phyloP scores from a whole-genome alignment of 2,329 filamentous ascomycete genomes.

The Pseudogymnoascus sp. region DNA sequence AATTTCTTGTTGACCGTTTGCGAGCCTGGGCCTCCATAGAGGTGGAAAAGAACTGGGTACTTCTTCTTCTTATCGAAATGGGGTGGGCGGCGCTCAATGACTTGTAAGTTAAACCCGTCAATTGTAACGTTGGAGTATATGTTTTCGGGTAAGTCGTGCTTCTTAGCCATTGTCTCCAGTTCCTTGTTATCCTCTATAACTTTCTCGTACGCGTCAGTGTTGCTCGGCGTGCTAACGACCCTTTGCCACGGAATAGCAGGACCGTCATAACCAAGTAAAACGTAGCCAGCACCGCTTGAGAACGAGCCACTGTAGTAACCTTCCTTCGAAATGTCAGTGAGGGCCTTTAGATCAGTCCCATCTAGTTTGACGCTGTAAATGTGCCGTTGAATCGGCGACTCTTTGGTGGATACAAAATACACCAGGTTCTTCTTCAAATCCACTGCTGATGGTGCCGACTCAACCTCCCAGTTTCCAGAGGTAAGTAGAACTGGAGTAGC shows the following conservation, averaged over 20 bases:
- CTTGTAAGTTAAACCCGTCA: constrained; percentile 64
- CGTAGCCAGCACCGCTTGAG: constrained; percentile 73
- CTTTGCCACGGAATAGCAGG: constrained; percentile 87
- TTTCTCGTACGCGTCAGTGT: constrained; percentile 55
- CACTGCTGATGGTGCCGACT: constrained; percentile 72
- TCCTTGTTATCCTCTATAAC: constrained; percentile 70
- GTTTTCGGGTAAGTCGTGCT: constrained; percentile 74
- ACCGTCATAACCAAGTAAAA: constrained; percentile 75
- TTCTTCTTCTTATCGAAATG: constrained; percentile 77
- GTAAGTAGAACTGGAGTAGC: constrained; percentile 79
- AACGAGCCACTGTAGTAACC: constrained; percentile 81
- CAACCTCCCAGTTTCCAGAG: constrained; percentile 86
- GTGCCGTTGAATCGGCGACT: constrained; percentile 82
- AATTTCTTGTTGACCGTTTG: constrained; percentile 80
- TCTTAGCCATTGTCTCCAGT: constrained; percentile 61
- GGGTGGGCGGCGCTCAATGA: constrained; percentile 79
- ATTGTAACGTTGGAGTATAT: constrained; percentile 81
- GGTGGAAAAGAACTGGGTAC: constrained; percentile 90
- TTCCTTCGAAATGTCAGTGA: constrained; percentile 66
- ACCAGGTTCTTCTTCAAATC: constrained; percentile 80
- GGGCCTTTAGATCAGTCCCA: constrained; percentile 61
- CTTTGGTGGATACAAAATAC: constrained; percentile 83
- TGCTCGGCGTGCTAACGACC: constrained; percentile 74
- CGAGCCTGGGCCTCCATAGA: constrained; percentile 92
- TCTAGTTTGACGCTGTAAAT: constrained; percentile 76